Conservation (phyloP, 1,284 basidiomycete genomes). For the Ganoderma leucocontextum region DNA sequence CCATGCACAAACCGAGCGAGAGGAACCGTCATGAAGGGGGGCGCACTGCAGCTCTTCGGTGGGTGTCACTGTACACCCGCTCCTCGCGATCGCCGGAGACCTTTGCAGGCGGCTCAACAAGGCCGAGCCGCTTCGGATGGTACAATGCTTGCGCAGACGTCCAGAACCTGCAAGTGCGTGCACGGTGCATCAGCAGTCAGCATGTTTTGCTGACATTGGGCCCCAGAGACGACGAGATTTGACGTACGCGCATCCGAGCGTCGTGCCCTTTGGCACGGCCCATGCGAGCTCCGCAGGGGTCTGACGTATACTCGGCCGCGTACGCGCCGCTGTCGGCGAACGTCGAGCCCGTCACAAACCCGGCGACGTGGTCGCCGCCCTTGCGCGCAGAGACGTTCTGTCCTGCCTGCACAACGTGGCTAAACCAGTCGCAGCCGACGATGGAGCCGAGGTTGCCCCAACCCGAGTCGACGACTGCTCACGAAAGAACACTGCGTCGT, state of each 20-base stretch:
- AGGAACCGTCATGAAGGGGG: too few relatives aligned
- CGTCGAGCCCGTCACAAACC: constrained; percentile 38
- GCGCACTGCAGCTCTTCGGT: too few relatives aligned
- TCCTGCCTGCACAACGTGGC: constrained; percentile 36
- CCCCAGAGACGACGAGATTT: too few relatives aligned
- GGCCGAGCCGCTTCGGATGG: constrained; percentile 34
- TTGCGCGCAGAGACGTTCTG: constrained; percentile 29
- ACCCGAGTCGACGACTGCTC: constrained; percentile 25
- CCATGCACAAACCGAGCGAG: too few relatives aligned
- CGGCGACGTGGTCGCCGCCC: constrained; percentile 39
- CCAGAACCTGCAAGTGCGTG: constrained; percentile 30
- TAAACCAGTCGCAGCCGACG: constrained; percentile 39
- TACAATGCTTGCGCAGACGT: constrained; percentile 50
- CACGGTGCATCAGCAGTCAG: background rate
- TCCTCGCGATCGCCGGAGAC: constrained; percentile 22
- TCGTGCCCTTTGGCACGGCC: constrained; percentile 44
- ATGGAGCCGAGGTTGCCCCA: constrained; percentile 32
- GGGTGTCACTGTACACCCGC: too few relatives aligned
- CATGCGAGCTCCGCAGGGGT: constrained; percentile 43
- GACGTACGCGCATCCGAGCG: constrained; percentile 48
- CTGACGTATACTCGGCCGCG: constrained; percentile 52
- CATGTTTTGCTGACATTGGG: background rate
- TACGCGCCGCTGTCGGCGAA: constrained; percentile 44
- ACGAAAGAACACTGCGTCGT: background rate
- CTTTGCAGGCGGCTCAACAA: constrained; percentile 38